These are phyloP conservation scores for Xylaria digitata DNA, from an alignment of 2,329 filamentous ascomycete species.

Conservation along the genomic window DNA sequence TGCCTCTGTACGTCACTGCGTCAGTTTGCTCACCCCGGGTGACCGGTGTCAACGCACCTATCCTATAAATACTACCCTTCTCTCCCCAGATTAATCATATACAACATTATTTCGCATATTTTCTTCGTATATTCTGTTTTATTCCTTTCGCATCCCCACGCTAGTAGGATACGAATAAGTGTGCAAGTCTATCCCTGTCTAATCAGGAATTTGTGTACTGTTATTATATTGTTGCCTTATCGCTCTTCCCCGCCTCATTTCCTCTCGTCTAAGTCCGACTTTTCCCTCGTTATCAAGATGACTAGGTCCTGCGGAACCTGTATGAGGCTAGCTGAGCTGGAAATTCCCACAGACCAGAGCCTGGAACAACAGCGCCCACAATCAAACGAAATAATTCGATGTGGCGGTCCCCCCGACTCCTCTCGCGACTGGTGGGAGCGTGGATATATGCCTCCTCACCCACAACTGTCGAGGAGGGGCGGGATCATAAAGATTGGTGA, in stretches of 20 bases:
- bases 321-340: too few relatives aligned
- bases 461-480: neutral
- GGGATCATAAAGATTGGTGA: slow-evolving; percentile 24
- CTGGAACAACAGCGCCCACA: too few relatives aligned
- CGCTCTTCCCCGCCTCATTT: neutral
- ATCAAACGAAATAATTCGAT: too few relatives aligned
- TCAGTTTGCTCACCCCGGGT: neutral
- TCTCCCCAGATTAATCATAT: neutral
- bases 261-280: too few relatives aligned
- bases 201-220: neutral
- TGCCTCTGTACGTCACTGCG: neutral
- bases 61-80: neutral
- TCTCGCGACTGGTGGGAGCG: too few relatives aligned
- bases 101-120: neutral
- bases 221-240: neutral
- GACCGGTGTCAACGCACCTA: neutral
- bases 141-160: neutral
- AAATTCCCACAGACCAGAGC: too few relatives aligned
- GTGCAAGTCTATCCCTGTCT: neutral
- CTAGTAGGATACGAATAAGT: neutral
- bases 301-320: neutral
- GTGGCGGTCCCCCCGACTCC: too few relatives aligned
- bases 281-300: neutral
- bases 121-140: neutral
- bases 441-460: too few relatives aligned